Conservation (phyloP, 164 flowering plant genomes). For the Tetrastigma voinierianum region DNA sequence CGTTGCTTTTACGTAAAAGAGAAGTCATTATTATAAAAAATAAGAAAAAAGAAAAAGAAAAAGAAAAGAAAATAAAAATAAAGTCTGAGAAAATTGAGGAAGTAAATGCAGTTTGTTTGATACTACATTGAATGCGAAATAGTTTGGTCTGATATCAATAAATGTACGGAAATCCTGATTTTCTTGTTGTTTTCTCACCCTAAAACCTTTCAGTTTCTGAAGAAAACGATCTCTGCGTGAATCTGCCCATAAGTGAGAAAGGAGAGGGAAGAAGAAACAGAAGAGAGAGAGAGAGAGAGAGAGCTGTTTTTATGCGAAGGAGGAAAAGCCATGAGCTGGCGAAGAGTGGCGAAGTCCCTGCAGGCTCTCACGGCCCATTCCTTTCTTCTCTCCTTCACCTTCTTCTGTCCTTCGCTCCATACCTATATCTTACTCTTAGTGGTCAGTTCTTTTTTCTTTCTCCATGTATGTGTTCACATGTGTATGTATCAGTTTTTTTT, state of each 20-base stretch:
- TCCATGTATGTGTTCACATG: not conserved
- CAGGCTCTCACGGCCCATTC: conserved; percentile 67
- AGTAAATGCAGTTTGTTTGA: no score
- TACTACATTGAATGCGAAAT: no score
- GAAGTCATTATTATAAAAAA: no score
- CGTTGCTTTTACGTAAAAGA: no score
- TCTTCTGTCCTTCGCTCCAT: conserved; percentile 74
- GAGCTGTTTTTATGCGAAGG: not conserved
- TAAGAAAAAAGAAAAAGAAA: no score
- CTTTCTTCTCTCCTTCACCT: conserved; percentile 72
- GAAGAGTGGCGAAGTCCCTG: conserved; percentile 64
- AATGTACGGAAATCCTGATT: no score
- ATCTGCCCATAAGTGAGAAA: not conserved
- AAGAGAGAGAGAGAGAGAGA: conserved; percentile 3
- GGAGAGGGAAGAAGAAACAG: conserved; percentile 4
- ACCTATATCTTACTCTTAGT: conserved; percentile 69
- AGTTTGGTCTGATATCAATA: no score
- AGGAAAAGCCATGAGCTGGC: conserved; percentile 55
- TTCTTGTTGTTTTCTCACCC: no score
- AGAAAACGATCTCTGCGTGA: not conserved
- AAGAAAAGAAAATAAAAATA: no score
- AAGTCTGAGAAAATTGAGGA: no score
- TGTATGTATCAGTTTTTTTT: not conserved
- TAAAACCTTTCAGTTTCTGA: no score
- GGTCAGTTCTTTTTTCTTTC: conserved; percentile 39